Evolutionary conservation across 192 early-diverging fungal genomes (phyloP), one percentile per base, ranked within the genome.

Genomic region (Helicostylum pulchrum): DNA sequence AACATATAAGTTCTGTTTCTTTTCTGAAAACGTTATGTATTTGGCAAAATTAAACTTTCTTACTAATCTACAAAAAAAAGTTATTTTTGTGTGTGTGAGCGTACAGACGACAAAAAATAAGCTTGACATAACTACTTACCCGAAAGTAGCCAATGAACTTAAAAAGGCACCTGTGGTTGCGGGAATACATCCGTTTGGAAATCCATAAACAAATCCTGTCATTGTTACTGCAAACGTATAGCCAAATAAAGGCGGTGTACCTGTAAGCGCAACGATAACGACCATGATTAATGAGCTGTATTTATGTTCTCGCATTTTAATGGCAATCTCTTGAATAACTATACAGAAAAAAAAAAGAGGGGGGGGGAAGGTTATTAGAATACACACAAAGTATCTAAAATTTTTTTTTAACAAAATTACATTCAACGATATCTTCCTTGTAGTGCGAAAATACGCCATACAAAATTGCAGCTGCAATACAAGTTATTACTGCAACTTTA

Each of bases 221-320:
- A 76, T 12, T 14, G 73, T 68, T 14, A 74, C 55, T 7, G 71
- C 42, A 19, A 72, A 72, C 56, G 71, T 72, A 61, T 76, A 81
- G 7, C 82, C 82, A 31, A 78, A 43, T 31, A 83, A n/a, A 14
- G 81, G 81, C 23, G 81, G 81, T 30, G 82, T 77, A 26, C 66
- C 82, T 44, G 46, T 48, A 10, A 48, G 3, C 4, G 17, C 4
- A 19, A 19, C 12, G 4, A 48, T 17, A 12, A 15, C 0, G 9
- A 15, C 17, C 46, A 48, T 48, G 11, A 48, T 5, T 9, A 19
- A 6, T 17, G 17, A 12, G 3, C 46, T 19, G 12, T 48, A 48
- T 14, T 48, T 17, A 2, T 14, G 12, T 12, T 0, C 5, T 48
- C 46, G 6, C 46, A 48, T 39, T 39, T 39, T 39, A 10, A 39